Evolutionary conservation across 2,329 filamentous ascomycete genomes (phyloP).

Genomic region (Aspergillus oerlinghausenensis): DNA sequence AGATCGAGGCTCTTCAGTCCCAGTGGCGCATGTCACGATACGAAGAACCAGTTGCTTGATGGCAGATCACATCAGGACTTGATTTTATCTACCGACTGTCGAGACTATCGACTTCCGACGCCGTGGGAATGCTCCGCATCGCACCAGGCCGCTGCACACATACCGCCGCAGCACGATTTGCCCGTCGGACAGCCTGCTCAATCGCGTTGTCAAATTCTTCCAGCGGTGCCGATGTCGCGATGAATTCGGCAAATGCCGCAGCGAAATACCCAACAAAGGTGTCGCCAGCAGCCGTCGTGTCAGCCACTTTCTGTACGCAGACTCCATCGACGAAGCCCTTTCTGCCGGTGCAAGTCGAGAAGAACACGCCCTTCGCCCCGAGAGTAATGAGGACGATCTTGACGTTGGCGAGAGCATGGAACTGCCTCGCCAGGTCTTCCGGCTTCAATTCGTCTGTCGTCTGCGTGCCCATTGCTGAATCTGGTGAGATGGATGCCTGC

Average conservation of each 20-base stretch:
- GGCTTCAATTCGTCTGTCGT: background rate
- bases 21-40: conserved; percentile 19
- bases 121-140: background rate
- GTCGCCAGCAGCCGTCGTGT: background rate
- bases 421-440: background rate
- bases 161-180: background rate
- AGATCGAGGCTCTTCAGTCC: conserved; percentile 12
- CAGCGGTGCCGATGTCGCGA: background rate
- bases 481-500: background rate
- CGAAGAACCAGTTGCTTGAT: conserved; percentile 13
- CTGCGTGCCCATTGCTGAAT: background rate
- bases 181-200: background rate
- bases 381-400: background rate
- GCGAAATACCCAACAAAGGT: background rate
- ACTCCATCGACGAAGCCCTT: background rate
- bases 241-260: background rate
- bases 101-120: background rate
- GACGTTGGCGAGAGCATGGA: background rate
- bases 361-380: background rate
- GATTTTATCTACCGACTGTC: background rate
- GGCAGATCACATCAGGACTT: background rate
- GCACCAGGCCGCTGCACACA: background rate
- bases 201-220: background rate
- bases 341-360: background rate
- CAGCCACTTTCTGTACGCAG: background rate